Evolutionary conservation across 75 land plant genomes (phyloP), one percentile per base, ranked within the genome.

Genomic region (Cunninghamia lanceolata): DNA sequence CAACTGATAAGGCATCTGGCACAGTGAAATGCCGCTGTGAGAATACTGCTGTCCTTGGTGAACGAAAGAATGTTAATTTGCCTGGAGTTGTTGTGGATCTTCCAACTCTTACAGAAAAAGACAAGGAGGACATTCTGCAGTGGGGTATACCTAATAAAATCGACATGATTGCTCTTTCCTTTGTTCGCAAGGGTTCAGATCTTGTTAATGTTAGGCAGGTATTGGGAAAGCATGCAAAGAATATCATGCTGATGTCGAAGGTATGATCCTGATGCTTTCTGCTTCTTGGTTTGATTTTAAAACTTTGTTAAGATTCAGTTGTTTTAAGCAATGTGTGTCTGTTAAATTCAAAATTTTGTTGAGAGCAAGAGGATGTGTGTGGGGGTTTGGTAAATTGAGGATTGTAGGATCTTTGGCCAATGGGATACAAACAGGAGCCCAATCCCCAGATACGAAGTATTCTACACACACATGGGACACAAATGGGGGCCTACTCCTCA

Each of bases 71-170:
- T 89, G 97, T 95, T 19, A 96, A 96, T 84, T 90, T 96, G 38
- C 99, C 97, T 75, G 99, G 99, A 66, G 90, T 96, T 54, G 93
- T 96, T 36, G 99, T 96, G 54, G 99, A 96, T 89, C 93, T 96
- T 53, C 99, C 99, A 43, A 96, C 99, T 6, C 90, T 96, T 9
- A 96, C 99, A 25, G 93, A 96, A 63, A 96, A 96, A 88, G 99
- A 96, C 43, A 87, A 88, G 84, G 97, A 95, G 81, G 99, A 96
- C 78, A 96, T 96, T n/a, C 79, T 95, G 47, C 35, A 83, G 32
- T 96, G 99, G 99, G 99, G 99, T 85, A 91, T 96, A 39, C 97
- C 99, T 13, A 96, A 96, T 84, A 93, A 90, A 7, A 96, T 96
- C 68, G 99, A 96, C 79, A 96, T 96, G 92, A 96, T 96, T 85